Percentiles rank a stretch among this genome's conserved stretches.
phyloP scores from a whole-genome alignment of 331 rosid species.

The Acacia concinna region DNA sequence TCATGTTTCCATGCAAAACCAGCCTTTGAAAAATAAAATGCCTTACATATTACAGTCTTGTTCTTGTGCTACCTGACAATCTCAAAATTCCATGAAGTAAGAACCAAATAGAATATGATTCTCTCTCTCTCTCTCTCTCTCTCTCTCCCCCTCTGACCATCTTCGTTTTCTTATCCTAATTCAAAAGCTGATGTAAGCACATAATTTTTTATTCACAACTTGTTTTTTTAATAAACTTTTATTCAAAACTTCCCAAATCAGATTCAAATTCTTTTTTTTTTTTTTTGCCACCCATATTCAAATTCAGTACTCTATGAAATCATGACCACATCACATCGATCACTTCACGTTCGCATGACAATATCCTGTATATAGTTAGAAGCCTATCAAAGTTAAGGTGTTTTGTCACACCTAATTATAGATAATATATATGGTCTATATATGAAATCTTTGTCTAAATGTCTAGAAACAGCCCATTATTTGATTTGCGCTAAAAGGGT shows the following conservation, averaged over 20 bases:
- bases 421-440: background rate
- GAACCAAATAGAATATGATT: slow-evolving; percentile 42
- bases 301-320: background rate
- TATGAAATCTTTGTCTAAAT: background rate
- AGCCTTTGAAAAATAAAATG: slow-evolving; percentile 25
- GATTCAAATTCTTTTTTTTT: no score
- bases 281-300: no score
- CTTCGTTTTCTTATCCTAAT: slow-evolving; percentile 30
- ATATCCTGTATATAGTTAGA: background rate
- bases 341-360: background rate
- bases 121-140: slow-evolving; percentile 38
- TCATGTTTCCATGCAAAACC: slow-evolving; percentile 41
- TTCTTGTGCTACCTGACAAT: slow-evolving; percentile 36
- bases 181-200: slow-evolving; percentile 30
- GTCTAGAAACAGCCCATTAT: background rate
- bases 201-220: background rate
- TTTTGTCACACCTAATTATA: background rate
- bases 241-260: background rate
- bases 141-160: slow-evolving; percentile 34
- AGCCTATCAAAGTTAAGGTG: background rate
- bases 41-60: background rate
- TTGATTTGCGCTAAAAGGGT: background rate
- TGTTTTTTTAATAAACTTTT: background rate
- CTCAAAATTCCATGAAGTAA: slow-evolving; percentile 53
- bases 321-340: background rate